Base-by-base conservation (phyloP, 306 rosid species). In the Cucumis cinereus region DNA sequence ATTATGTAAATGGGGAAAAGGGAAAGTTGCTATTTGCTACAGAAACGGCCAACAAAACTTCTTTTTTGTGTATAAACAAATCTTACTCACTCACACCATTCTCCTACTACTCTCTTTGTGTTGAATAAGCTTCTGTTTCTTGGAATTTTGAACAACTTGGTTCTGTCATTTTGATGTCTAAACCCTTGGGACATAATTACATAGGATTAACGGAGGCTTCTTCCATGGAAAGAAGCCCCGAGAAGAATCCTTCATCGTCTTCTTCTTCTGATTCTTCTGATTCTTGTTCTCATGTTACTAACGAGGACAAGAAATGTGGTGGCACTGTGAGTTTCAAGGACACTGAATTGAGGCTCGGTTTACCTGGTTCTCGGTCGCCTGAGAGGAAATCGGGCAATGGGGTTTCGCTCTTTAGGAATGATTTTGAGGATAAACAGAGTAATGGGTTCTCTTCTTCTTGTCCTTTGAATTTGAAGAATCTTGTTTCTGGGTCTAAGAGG, bases 341-440 rank as follows among this genome's bases (percentile, higher is more conserved):
- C 82, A 93, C 98, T 38, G 98, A 94, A 75, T 90, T 94, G 10
- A 91, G 98, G 74, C 96, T 94, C 55, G 97, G 98, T 23, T 78
- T 91, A 55, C 98, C 98, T 62, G 97, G 98, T 71, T 80, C 83
- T 24, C 76, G 79, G 71, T 90, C 87, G 30, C 91, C 93, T 53
- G 94, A 90, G 82, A 88, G 91, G 57, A 93, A 88, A 66, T 14
- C 82, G 60, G 87, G 67, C 55, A 10, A 5, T 82, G 80, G 59
- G 43, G 77, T 89, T 22, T 86, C 96, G 55, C 84, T 89, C 45
- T 90, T 85, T 73, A 87, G 94, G 14, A 90, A 88, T 74, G 92
- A 87, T 64, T 85, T 88, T 84, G 87, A 90, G 79, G 91, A 84
- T 52, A 87, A 82, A 70, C 86, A 75, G 50, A 43, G 30, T 81